Evolutionary conservation across 257 asterid species (phyloP).

Genomic region (Solanum neorickii): DNA sequence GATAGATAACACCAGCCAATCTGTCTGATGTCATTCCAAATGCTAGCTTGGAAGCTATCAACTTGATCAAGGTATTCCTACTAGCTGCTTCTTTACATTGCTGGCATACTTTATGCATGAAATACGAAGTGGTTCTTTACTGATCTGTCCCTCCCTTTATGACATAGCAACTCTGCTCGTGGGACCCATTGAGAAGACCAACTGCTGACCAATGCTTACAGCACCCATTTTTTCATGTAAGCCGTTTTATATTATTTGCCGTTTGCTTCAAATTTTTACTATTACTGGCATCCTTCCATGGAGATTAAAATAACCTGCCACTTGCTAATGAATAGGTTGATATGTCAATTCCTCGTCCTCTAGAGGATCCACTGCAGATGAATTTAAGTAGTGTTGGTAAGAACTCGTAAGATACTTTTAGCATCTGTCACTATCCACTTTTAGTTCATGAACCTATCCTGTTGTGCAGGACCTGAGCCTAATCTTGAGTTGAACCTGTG

Average conservation of each 20-base stretch:
- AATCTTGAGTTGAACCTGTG: constrained; percentile 96
- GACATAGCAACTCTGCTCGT: constrained; percentile 78
- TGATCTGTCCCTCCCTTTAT: not conserved
- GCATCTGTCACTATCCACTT: not conserved
- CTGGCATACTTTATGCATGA: not conserved
- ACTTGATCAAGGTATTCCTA: constrained; percentile 67
- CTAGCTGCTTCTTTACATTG: not conserved
- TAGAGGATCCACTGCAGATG: constrained; percentile 52
- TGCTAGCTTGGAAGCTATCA: constrained; percentile 82
- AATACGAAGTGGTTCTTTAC: not conserved
- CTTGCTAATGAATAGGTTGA: constrained; percentile 43
- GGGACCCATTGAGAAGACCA: constrained; percentile 93
- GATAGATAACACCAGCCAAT: constrained; percentile 50
- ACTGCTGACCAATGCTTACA: constrained; percentile 91
- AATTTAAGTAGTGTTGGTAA: constrained; percentile 45
- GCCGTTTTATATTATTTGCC: constrained; percentile 1
- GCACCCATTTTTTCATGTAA: constrained; percentile 85
- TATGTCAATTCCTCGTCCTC: constrained; percentile 45
- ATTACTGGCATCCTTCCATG: not conserved
- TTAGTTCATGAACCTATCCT: not conserved
- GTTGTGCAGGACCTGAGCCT: constrained; percentile 60
- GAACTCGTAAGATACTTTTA: not conserved
- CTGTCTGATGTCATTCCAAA: constrained; percentile 61
- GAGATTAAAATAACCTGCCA: constrained; percentile 13
- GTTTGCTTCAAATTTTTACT: not conserved